These are phyloP conservation scores for Sonneratia alba DNA, from an alignment of 345 rosid species.

Conservation along the genomic window DNA sequence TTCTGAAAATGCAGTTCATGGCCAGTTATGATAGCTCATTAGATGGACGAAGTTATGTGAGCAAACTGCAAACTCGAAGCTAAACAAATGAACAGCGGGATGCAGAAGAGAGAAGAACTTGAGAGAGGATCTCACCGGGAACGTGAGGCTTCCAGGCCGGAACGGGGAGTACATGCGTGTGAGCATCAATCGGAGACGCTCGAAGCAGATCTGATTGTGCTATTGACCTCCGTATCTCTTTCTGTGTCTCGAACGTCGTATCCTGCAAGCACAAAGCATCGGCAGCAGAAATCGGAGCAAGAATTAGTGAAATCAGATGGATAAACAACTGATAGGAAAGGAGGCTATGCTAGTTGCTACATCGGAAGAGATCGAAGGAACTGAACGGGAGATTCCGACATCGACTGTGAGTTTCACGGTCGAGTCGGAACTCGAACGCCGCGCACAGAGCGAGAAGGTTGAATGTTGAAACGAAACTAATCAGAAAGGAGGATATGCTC, in stretches of 20 bases:
- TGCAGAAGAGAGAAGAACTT: too few species aligned
- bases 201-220: conserved; percentile 85
- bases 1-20: background rate
- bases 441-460: too few species aligned
- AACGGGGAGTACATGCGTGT: conserved; percentile 63
- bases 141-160: conserved; percentile 68
- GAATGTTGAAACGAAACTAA: too few species aligned
- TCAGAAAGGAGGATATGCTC: background rate
- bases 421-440: too few species aligned
- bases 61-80: background rate
- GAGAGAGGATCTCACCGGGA: conserved; percentile 34
- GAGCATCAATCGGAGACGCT: conserved; percentile 72
- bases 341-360: background rate
- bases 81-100: background rate
- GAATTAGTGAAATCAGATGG: background rate
- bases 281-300: background rate
- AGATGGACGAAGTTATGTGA: background rate
- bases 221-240: conserved; percentile 84
- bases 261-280: conserved; percentile 39
- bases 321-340: background rate
- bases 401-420: background rate
- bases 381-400: background rate
- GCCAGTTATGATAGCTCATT: too few species aligned
- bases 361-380: background rate
- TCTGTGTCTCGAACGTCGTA: conserved; percentile 54